Evolutionary conservation across 2,329 filamentous ascomycete genomes (phyloP).

Genomic region (Phaeosphaeriaceae sp.): DNA sequence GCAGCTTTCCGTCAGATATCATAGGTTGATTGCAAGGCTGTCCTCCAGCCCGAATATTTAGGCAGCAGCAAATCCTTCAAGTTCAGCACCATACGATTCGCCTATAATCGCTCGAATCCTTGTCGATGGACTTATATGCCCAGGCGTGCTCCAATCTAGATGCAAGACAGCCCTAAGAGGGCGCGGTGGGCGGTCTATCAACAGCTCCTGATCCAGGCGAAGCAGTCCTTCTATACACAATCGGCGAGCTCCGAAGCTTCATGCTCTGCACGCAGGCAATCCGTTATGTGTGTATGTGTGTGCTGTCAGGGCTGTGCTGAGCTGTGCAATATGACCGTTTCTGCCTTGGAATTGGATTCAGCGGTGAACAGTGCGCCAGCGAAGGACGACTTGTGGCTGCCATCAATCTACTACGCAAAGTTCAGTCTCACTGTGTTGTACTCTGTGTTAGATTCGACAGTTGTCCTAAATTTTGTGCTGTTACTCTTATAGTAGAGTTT

Average conservation of each 20-base stretch:
- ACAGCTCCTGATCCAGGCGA: background rate
- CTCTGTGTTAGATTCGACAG: too few species aligned
- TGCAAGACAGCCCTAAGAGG: background rate
- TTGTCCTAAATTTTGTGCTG: too few species aligned
- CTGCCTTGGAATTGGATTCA: background rate
- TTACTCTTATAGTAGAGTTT: background rate
- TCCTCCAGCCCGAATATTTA: background rate
- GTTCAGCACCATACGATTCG: background rate
- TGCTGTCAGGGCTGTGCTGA: background rate
- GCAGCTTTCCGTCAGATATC: background rate
- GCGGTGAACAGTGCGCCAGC: background rate
- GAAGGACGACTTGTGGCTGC: background rate
- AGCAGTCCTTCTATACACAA: background rate
- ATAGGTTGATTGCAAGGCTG: background rate
- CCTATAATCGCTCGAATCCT: background rate
- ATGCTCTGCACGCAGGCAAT: background rate
- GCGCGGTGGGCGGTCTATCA: background rate
- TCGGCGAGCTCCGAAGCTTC: background rate
- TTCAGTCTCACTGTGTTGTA: background rate
- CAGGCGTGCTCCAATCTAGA: background rate
- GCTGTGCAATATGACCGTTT: background rate
- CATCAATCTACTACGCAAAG: background rate
- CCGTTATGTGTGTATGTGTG: background rate
- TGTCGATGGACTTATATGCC: background rate
- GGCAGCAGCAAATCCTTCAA: constrained; percentile 1